Conservation (phyloP, 1,284 basidiomycete genomes). For the Pisolithus thermaeus region DNA sequence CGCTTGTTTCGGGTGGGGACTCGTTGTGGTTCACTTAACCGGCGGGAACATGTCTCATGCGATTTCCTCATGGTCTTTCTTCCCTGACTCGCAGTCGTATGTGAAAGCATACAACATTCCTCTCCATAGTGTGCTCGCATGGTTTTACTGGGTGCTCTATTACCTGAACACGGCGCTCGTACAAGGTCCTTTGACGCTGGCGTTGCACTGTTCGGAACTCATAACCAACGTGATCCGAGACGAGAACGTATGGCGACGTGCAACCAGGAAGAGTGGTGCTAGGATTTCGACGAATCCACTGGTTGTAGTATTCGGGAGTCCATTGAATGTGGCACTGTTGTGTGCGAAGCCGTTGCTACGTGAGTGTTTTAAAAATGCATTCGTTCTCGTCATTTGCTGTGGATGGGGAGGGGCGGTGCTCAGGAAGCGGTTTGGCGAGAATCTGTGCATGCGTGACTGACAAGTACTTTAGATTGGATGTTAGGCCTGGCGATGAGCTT, state of each 20-base stretch:
- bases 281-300: constrained; percentile 17
- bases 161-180: constrained; percentile 21
- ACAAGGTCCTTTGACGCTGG: constrained; percentile 26
- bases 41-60: constrained; percentile 10
- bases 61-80: constrained; percentile 19
- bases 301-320: constrained; percentile 15
- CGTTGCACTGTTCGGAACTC: constrained; percentile 26
- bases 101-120: constrained; percentile 21
- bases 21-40: constrained; percentile 13
- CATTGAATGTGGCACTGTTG: constrained; percentile 13
- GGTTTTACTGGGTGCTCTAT: constrained; percentile 21
- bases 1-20: constrained; percentile 19
- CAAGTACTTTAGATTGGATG: constrained; percentile 24
- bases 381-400: not conserved
- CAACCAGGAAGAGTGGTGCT: constrained; percentile 11
- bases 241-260: constrained; percentile 22
- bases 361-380: constrained; percentile 10
- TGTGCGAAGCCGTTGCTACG: constrained; percentile 21
- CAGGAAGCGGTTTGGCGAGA: no score
- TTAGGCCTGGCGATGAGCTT: constrained; percentile 25
- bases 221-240: constrained; percentile 25
- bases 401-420: not conserved
- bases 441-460: not conserved
- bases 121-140: constrained; percentile 12
- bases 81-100: constrained; percentile 19